phyloP scores from a whole-genome alignment of 176 grass and related monocot species.

The Themeda triandra region DNA sequence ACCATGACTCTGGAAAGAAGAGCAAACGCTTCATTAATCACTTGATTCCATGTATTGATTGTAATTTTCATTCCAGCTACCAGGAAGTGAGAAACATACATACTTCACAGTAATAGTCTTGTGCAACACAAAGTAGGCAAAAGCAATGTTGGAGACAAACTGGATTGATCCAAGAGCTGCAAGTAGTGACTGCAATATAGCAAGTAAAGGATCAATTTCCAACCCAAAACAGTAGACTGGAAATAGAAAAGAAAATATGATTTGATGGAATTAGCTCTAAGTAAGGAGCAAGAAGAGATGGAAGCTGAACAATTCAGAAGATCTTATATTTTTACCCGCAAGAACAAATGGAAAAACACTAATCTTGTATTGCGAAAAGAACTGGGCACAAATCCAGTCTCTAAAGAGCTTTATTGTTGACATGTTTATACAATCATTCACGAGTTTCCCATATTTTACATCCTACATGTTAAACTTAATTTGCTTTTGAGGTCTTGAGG shows the following conservation, averaged over 20 bases:
- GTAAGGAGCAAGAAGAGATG: constrained; percentile 4
- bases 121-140: constrained; percentile 95
- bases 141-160: constrained; percentile 95
- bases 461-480: not conserved
- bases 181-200: constrained; percentile 91
- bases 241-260: constrained; percentile 14
- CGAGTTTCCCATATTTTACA: not conserved
- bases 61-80: constrained; percentile 8
- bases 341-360: not conserved
- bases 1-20: constrained; percentile 82
- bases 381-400: not conserved
- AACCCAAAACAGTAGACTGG: not conserved
- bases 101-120: constrained; percentile 94
- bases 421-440: not conserved
- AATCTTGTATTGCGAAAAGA: not conserved
- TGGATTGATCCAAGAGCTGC: constrained; percentile 98
- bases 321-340: not conserved
- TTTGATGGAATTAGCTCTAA: not conserved
- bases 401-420: not conserved
- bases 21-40: constrained; percentile 26
- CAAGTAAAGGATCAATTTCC: constrained; percentile 27
- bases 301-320: not conserved
- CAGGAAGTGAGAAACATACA: constrained; percentile 41
- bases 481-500: not conserved
- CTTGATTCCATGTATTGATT: constrained; percentile 13